Conservation (phyloP, 331 rosid genomes). For the Malus hybrid region DNA sequence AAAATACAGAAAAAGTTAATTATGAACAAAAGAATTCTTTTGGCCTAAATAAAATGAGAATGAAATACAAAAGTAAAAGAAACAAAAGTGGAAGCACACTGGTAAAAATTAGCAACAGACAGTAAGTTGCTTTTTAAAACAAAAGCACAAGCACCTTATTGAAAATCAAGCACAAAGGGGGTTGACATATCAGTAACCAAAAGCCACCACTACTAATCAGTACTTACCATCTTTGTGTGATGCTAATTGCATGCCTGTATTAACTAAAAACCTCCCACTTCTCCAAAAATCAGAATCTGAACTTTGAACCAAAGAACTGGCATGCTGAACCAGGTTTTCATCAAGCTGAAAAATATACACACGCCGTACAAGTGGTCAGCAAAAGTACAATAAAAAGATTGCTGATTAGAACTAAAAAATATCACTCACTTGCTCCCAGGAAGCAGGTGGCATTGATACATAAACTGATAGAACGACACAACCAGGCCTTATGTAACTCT, state of each 20-base stretch:
- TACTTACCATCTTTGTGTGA: slow-evolving; percentile 76
- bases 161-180: not conserved
- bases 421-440: slow-evolving; percentile 77
- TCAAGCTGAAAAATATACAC: slow-evolving; percentile 52
- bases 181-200: not conserved
- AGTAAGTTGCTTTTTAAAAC: not conserved
- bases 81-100: not conserved
- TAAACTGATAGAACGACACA: slow-evolving; percentile 81
- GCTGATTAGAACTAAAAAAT: slow-evolving; percentile 3
- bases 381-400: slow-evolving; percentile 4
- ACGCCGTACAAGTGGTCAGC: slow-evolving; percentile 22
- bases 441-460: slow-evolving; percentile 54
- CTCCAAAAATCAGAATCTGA: slow-evolving; percentile 73
- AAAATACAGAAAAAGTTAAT: not conserved
- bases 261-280: slow-evolving; percentile 74
- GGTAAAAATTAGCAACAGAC: not conserved
- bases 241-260: slow-evolving; percentile 62
- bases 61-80: not conserved
- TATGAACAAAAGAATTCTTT: not conserved
- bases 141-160: not conserved
- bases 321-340: slow-evolving; percentile 53
- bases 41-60: not conserved
- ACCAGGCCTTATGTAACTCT: slow-evolving; percentile 92
- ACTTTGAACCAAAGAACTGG: slow-evolving; percentile 48
- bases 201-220: slow-evolving; percentile 2